Evolutionary conservation across 2,329 filamentous ascomycete genomes (phyloP), one percentile per base, ranked within the genome.

Genomic region (Apiospora arundinis): DNA sequence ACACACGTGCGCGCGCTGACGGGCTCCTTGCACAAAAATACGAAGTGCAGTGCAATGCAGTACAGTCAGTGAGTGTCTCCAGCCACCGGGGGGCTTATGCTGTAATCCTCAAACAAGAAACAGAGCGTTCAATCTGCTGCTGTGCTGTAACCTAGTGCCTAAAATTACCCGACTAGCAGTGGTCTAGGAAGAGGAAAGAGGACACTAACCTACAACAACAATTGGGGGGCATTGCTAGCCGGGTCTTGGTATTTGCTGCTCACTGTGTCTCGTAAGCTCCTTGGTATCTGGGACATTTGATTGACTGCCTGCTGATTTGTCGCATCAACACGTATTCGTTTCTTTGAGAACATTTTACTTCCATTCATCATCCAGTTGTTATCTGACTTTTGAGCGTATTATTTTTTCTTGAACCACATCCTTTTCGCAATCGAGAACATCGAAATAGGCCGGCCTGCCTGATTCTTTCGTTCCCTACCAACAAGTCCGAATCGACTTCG

Each of bases 381-480:
- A 14, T 63, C 32, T 40, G 32, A n/a, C 32, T 5, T 5, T 63
- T 63, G 18, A 21, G 28, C 28, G 8, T n/a, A n/a, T 9, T 63
- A 32, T 8, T 12, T 2, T 11, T n/a, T 12, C 2, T 40, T 21
- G 18, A 37, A 9, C 28, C 18, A 28, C 28, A 37, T 37, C 16
- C 16, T 11, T 37, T 40, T 21, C 32, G 32, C 45, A 21, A 21
- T 14, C 9, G 8, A 11, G 32, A 63, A n/a, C 18, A 18, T n/a
- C 16, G 32, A 56, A 37, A 56, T 32, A 3, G 32, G 52, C 28
- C 48, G 37, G 45, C 42, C 42, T 40, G 32, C 23, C 67, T 40
- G 5, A 12, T 68, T 65, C 14, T 67, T 72, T 70, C 44, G 69
- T 66, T 72, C 28, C 44, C 69, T 67, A 60, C 42, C 67, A 32